A percentile compares a stretch with the other conserved stretches of the same genome.
These are phyloP conservation scores for Sistotremastrum suecicum DNA, from an alignment of 768 basidiomycete genomes.

Conservation along the genomic window DNA sequence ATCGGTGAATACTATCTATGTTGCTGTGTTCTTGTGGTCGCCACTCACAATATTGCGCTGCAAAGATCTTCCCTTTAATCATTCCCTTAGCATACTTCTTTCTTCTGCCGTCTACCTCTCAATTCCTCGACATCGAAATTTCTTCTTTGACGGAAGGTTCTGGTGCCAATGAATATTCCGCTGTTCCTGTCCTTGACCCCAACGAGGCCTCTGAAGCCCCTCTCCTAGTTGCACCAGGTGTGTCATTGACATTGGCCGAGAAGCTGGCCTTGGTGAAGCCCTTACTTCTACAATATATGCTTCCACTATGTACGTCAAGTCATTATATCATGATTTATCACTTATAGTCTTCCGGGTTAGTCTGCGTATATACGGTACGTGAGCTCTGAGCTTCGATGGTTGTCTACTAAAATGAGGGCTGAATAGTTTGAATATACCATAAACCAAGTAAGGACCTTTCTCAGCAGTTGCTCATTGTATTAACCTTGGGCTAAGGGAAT, in stretches of 20 bases:
- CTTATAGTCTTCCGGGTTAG: conserved; percentile 19
- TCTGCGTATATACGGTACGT: conserved; percentile 50
- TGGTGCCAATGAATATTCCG: conserved; percentile 16
- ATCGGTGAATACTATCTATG: conserved; percentile 34
- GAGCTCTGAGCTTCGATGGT: neutral
- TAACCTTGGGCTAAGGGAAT: conserved; percentile 43
- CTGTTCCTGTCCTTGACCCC: conserved; percentile 17
- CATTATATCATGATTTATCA: neutral
- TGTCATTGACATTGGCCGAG: conserved; percentile 49
- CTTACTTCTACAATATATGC: conserved; percentile 71
- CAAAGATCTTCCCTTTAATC: conserved; percentile 66
- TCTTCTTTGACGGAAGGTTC: conserved; percentile 26
- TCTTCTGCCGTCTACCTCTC: conserved; percentile 51
- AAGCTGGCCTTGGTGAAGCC: conserved; percentile 78
- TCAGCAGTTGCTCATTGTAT: neutral
- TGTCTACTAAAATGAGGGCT: neutral
- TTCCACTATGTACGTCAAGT: conserved; percentile 66
- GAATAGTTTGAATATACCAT: conserved; percentile 83
- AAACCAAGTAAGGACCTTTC: conserved; percentile 43
- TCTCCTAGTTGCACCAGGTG: conserved; percentile 6
- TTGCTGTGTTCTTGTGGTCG: neutral
- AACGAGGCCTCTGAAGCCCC: conserved; percentile 14
- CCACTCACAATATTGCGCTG: neutral
- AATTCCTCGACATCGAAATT: conserved; percentile 30
- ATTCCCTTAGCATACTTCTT: conserved; percentile 68